Base-by-base conservation (phyloP, 2,329 filamentous ascomycete genomes). In the Exophiala sp. region DNA sequence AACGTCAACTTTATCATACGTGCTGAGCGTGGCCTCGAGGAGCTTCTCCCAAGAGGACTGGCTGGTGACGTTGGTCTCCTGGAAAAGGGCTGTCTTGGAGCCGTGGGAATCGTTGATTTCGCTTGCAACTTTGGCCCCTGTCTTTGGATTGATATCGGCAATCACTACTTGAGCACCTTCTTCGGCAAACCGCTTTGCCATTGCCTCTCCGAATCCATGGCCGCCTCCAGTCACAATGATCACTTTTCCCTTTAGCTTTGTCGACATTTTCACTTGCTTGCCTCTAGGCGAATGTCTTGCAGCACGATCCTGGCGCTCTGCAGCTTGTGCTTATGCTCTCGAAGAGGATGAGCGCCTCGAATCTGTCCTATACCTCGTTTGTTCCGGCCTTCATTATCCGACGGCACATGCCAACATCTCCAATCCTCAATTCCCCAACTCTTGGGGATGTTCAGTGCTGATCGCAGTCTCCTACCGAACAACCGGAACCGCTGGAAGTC, bases 131-230 rank as follows among this genome's bases (percentile, higher is more conserved):
- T 77, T 72, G 40, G 83, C 73, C 40, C 86, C 82, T 68, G 94
- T 95, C 40, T 78, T 85, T 87, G 66, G 38, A 71, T 95, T 90
- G 58, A 95, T 89, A 72, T 95, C 91, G n/a, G 88, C 86, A 46
- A 95, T 78, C 11, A 95, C 77, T 0, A 95, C 89, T 68, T 86
- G 89, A 10, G 90, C 89, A 14, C 91, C 91, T 71, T 95, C 89
- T 55, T 90, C 91, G 5, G 88, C 89, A 65, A 95, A 95, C 10
- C 69, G 65, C 14, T 59, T 62, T 12, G 69, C 66, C 50, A 72
- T 74, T 20, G 71, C 71, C 32, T 70, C 70, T 5, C 71, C 71
- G 48, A 73, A 73, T 38, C 71, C 71, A n/a, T 69, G 71, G 29
- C 69, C 70, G 12, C 65, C 71, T 33, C 71, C 71, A 18, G 54